Percentiles rank a stretch among this genome's conserved stretches.
Conservation (phyloP, 2,329 filamentous ascomycete genomes). For the Fusarium cyanostomum region DNA sequence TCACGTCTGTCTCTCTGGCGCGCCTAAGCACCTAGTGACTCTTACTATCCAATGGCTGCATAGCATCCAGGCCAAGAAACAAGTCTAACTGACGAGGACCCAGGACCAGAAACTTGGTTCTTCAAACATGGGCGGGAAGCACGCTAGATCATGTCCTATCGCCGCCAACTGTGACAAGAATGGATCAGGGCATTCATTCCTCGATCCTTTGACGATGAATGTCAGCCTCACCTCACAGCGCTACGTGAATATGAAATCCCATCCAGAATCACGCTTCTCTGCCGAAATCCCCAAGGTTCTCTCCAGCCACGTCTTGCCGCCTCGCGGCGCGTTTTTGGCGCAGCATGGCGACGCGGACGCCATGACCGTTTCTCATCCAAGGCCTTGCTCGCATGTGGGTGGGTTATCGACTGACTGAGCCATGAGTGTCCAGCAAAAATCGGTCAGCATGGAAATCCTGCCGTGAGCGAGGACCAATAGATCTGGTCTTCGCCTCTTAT, state of each 20-base stretch:
- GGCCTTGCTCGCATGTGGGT: conserved; percentile 12
- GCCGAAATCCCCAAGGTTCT: not conserved
- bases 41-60: no score
- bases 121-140: not conserved
- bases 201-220: conserved; percentile 2
- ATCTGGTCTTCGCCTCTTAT: conserved; percentile 4
- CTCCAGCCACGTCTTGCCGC: not conserved
- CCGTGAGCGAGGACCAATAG: not conserved
- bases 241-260: not conserved
- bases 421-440: not conserved
- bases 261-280: conserved; percentile 9
- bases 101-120: not conserved
- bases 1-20: no score
- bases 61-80: not conserved
- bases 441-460: conserved; percentile 2
- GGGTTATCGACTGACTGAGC: conserved; percentile 33
- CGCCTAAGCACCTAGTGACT: no score
- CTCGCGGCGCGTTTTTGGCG: no score
- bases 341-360: no score
- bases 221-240: not conserved
- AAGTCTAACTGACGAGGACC: not conserved
- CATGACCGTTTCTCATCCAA: conserved; percentile 11
- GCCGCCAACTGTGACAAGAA: conserved; percentile 4
- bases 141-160: conserved; percentile 14
- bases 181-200: not conserved